phyloP scores from a whole-genome alignment of 805 yeast genomes.

The Candida chauliodis region DNA sequence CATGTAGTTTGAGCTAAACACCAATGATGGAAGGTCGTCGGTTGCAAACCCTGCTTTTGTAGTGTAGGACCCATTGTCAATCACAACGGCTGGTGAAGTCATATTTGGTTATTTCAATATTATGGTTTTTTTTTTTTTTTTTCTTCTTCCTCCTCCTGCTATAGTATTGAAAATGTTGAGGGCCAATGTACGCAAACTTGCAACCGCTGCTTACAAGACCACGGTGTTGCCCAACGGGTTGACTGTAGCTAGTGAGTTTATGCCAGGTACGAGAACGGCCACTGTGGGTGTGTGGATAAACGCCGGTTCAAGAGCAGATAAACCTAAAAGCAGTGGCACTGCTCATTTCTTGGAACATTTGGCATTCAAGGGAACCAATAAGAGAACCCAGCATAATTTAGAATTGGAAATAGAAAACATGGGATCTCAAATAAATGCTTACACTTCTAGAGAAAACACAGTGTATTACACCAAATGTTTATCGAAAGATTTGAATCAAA shows the following conservation, averaged over 20 bases:
- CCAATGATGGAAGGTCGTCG: constrained; percentile 58
- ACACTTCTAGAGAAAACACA: constrained; percentile 95
- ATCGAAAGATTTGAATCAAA: constrained; percentile 72
- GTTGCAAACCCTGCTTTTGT: constrained; percentile 72
- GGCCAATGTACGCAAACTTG: not conserved
- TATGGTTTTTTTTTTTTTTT: not conserved
- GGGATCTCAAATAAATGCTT: constrained; percentile 98
- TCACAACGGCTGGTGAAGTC: constrained; percentile 55
- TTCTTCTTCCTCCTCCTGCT: constrained; percentile 3
- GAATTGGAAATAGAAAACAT: constrained; percentile 94
- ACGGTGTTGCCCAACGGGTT: constrained; percentile 85
- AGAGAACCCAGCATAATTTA: constrained; percentile 73
- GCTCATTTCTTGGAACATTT: constrained; percentile 97
- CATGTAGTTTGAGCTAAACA: constrained; percentile 55
- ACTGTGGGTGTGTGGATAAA: constrained; percentile 98
- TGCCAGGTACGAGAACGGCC: constrained; percentile 88
- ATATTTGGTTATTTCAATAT: not conserved
- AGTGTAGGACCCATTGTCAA: constrained; percentile 62
- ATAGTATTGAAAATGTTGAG: no score
- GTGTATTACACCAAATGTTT: constrained; percentile 93
- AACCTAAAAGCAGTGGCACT: constrained; percentile 80
- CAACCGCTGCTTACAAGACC: constrained; percentile 38
- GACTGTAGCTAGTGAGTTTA: constrained; percentile 86
- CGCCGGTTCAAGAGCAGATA: constrained; percentile 97
- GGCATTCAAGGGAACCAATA: constrained; percentile 91